Evolutionary conservation across 257 asterid species (phyloP).

Genomic region (Nicotiana attenuata): DNA sequence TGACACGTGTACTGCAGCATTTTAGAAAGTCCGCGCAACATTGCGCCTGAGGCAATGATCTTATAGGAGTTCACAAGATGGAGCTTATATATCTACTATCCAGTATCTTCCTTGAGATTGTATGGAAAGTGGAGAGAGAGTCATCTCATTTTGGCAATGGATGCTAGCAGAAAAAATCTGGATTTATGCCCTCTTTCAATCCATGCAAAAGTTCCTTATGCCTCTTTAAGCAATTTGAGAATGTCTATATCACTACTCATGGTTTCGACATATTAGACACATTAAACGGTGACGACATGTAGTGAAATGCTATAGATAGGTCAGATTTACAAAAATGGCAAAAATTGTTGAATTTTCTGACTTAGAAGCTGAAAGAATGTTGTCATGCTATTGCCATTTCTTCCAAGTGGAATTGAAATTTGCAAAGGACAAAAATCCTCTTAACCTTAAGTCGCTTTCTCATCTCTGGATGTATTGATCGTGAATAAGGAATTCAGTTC

Average conservation of each 20-base stretch:
- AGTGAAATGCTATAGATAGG: not conserved
- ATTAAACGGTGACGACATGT: not conserved
- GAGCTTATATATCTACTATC: too few species aligned
- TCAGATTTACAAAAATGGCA: not conserved
- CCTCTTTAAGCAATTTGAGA: not conserved
- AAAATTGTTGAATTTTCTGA: not conserved
- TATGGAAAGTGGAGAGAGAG: not conserved
- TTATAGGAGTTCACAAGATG: not conserved
- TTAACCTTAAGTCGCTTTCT: not conserved
- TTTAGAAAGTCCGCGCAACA: too few species aligned
- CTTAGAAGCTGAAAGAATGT: constrained; percentile 6
- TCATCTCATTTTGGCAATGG: not conserved
- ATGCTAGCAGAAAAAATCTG: not conserved
- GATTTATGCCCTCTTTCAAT: not conserved
- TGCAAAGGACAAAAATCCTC: not conserved
- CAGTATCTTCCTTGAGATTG: too few species aligned
- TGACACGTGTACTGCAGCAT: too few species aligned
- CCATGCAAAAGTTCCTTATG: not conserved
- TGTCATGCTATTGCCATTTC: constrained; percentile 12
- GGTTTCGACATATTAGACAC: constrained; percentile 30
- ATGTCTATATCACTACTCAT: constrained; percentile 58
- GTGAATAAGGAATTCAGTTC: not conserved
- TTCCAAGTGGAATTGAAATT: not conserved
- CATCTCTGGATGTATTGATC: not conserved
- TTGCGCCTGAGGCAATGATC: not conserved